phyloP scores from a whole-genome alignment of 768 basidiomycete genomes.

The Suillus spraguei region DNA sequence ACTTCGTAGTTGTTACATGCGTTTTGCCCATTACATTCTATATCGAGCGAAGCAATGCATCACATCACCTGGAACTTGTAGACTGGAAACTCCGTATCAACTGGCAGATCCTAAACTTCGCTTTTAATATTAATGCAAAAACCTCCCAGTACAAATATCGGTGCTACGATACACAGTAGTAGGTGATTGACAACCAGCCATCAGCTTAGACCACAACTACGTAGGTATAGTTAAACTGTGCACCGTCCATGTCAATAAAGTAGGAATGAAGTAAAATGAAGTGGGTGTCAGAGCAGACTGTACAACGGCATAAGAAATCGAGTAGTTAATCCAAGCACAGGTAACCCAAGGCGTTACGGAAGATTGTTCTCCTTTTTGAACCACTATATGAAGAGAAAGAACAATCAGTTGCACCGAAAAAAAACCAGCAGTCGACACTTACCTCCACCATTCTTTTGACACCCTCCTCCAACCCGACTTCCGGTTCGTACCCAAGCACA shows the following conservation, averaged over 20 bases:
- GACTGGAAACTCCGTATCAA: background rate
- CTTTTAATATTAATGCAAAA: background rate
- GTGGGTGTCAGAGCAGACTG: background rate
- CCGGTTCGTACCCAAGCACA: slow-evolving; percentile 91
- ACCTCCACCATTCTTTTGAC: slow-evolving; percentile 78
- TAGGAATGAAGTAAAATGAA: slow-evolving; percentile 6
- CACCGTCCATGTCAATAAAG: background rate
- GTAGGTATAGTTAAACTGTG: background rate
- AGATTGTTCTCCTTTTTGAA: slow-evolving; percentile 35
- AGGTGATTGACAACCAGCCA: background rate
- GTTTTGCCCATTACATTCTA: background rate
- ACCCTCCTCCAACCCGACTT: slow-evolving; percentile 88
- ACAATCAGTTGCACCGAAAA: background rate
- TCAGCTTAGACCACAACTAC: background rate
- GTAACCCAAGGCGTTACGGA: slow-evolving; percentile 10
- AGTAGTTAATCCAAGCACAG: background rate
- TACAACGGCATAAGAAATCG: background rate
- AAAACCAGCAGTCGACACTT: slow-evolving; percentile 26
- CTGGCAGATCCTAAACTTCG: background rate
- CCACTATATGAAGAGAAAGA: slow-evolving; percentile 20
- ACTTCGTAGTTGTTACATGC: background rate
- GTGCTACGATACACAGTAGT: background rate
- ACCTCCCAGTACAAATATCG: background rate
- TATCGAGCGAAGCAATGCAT: background rate
- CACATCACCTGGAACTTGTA: background rate